A percentile compares a stretch with the other conserved stretches of the same genome.
phyloP scores from a whole-genome alignment of 495 filamentous ascomycete genomes.

The Saxispiralis lemnorum region DNA sequence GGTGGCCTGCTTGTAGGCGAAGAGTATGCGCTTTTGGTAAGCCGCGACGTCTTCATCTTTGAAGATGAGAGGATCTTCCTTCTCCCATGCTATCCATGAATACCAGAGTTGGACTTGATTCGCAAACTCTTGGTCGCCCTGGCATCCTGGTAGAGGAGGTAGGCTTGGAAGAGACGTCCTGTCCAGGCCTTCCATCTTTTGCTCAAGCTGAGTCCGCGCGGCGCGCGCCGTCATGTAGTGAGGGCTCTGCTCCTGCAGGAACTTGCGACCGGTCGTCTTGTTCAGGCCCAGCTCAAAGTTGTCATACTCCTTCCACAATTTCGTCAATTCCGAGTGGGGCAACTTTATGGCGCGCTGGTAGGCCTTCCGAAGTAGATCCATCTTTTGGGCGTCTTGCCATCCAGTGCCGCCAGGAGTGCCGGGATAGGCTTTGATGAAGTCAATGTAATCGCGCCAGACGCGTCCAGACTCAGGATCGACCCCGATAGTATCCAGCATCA shows the following conservation, averaged over 20 bases:
- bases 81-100: conserved; percentile 86
- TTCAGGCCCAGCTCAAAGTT: conserved; percentile 83
- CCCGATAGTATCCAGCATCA: conserved; percentile 75
- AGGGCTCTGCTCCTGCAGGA: conserved; percentile 76
- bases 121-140: conserved; percentile 69
- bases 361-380: conserved; percentile 75
- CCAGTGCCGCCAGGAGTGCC: conserved; percentile 65
- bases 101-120: conserved; percentile 86
- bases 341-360: conserved; percentile 79
- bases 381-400: conserved; percentile 96
- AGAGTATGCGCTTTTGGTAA: conserved; percentile 61
- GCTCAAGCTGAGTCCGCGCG: conserved; percentile 64
- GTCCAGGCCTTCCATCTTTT: conserved; percentile 59
- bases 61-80: conserved; percentile 71
- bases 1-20: conserved; percentile 81
- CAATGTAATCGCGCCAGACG: conserved; percentile 84
- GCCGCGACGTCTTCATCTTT: conserved; percentile 55
- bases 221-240: conserved; percentile 86
- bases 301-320: conserved; percentile 92
- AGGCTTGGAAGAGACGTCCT: conserved; percentile 63
- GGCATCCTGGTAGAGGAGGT: conserved; percentile 69
- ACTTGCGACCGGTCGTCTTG: conserved; percentile 79
- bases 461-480: conserved; percentile 79
- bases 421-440: conserved; percentile 72
- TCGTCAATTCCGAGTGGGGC: conserved; percentile 61